phyloP scores from a whole-genome alignment of 148 eudicot genomes.

The Vaccinium darrowii region DNA sequence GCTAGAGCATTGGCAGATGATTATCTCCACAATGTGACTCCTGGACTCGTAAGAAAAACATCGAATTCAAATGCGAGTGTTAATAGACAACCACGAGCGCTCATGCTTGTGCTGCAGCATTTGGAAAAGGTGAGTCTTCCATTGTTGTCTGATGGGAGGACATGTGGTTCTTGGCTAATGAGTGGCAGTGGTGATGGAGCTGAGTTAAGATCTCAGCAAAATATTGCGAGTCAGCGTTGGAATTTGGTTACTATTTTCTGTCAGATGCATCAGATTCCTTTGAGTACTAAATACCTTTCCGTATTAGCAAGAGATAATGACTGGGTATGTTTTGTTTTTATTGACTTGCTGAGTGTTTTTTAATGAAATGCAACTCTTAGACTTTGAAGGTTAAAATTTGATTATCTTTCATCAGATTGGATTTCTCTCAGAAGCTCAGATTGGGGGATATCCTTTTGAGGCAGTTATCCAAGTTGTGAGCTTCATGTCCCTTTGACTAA shows the following conservation, averaged over 20 bases:
- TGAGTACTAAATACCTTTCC: slow-evolving; percentile 81
- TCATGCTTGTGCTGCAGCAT: slow-evolving; percentile 79
- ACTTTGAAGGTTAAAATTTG: not conserved
- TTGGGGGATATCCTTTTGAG: slow-evolving; percentile 84
- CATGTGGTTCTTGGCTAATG: slow-evolving; percentile 89
- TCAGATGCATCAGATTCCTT: slow-evolving; percentile 81
- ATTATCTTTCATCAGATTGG: slow-evolving; percentile 57
- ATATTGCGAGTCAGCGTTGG: slow-evolving; percentile 84
- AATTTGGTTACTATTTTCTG: slow-evolving; percentile 80
- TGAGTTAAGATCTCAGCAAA: slow-evolving; percentile 84
- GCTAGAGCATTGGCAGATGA: slow-evolving; percentile 86
- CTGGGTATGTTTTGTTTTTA: slow-evolving; percentile 61
- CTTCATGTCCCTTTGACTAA: slow-evolving; percentile 15
- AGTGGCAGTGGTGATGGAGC: slow-evolving; percentile 86
- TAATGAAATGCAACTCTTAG: not conserved
- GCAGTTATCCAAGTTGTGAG: slow-evolving; percentile 75
- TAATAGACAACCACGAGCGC: slow-evolving; percentile 52
- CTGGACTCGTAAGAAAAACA: slow-evolving; percentile 35
- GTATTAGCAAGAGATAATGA: slow-evolving; percentile 86
- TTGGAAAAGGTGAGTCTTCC: slow-evolving; percentile 88
- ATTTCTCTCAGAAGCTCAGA: slow-evolving; percentile 85
- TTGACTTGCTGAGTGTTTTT: slow-evolving; percentile 3
- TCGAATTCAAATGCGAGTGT: slow-evolving; percentile 28
- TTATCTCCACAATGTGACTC: slow-evolving; percentile 57
- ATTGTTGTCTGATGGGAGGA: slow-evolving; percentile 44